Conservation (phyloP, 495 filamentous ascomycete species). For the Eremomyces bilateralis region DNA sequence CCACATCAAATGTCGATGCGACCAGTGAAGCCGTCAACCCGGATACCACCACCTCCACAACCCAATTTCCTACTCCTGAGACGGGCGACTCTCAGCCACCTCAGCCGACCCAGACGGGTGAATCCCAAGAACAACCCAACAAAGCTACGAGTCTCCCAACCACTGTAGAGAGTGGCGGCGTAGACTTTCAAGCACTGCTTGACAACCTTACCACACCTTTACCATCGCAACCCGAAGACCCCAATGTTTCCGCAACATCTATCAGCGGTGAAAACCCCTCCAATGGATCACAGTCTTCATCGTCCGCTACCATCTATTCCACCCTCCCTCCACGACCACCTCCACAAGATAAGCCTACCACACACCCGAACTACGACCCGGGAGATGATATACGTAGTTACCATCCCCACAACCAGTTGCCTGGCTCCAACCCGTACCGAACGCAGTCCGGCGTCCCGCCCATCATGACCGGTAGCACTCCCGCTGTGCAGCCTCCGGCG, state of each 20-base stretch:
- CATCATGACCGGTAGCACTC: constrained; percentile 19
- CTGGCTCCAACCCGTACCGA: constrained; percentile 25
- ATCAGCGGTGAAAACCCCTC: not conserved
- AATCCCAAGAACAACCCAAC: not conserved
- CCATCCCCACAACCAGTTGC: constrained; percentile 27
- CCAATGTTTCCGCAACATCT: constrained; percentile 5
- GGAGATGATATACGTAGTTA: constrained; percentile 34
- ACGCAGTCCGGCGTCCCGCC: constrained; percentile 22
- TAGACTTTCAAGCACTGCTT: constrained; percentile 22
- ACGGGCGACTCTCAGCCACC: no score
- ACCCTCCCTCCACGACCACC: constrained; percentile 34
- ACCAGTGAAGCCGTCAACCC: not conserved
- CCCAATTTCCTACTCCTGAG: not conserved
- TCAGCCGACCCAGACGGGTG: not conserved
- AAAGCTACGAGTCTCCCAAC: not conserved
- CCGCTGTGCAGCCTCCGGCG: constrained; percentile 31
- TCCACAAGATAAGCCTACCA: constrained; percentile 31
- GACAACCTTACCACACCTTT: constrained; percentile 16
- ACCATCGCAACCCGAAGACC: constrained; percentile 3
- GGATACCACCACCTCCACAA: not conserved
- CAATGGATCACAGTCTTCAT: no score
- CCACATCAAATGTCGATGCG: not conserved
- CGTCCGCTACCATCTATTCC: constrained; percentile 11
- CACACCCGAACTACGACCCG: constrained; percentile 33
- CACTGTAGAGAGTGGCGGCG: constrained; percentile 6